These are phyloP conservation scores for Peterozyma xylosa DNA, from an alignment of 805 yeast species.

Conservation along the genomic window DNA sequence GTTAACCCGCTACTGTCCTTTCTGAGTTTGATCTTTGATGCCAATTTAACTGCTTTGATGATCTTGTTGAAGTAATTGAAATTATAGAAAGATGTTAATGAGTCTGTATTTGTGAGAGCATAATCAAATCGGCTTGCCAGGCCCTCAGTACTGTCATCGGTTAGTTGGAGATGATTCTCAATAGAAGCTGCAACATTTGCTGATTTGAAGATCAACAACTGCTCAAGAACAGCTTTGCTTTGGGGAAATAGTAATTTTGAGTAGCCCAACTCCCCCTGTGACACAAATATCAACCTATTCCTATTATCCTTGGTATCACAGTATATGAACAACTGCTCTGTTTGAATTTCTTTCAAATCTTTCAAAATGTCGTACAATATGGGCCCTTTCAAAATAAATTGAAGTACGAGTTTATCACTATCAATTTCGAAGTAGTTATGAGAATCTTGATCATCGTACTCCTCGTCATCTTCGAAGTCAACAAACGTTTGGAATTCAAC, in stretches of 20 bases:
- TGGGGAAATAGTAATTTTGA: constrained; percentile 62
- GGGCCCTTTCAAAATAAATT: constrained; percentile 45
- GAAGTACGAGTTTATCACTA: constrained; percentile 34
- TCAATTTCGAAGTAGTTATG: constrained; percentile 28
- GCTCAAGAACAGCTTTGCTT: constrained; percentile 54
- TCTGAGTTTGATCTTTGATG: constrained; percentile 46
- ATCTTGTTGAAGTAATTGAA: constrained; percentile 40
- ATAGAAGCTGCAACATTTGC: constrained; percentile 19
- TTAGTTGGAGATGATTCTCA: constrained; percentile 12
- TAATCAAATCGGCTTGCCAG: neutral
- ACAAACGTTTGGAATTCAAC: constrained; percentile 47
- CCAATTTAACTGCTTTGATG: constrained; percentile 37
- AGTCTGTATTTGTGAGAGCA: constrained; percentile 14
- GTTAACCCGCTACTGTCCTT: constrained; percentile 43
- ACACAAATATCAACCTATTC: constrained; percentile 46
- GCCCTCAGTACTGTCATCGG: constrained; percentile 8
- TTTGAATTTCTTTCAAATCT: constrained; percentile 48
- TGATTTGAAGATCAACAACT: constrained; percentile 33
- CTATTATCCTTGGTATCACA: constrained; percentile 24
- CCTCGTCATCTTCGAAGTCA: constrained; percentile 18
- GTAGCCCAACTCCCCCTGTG: constrained; percentile 67
- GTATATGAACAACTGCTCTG: constrained; percentile 42
- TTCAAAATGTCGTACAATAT: constrained; percentile 45
- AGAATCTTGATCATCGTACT: neutral
- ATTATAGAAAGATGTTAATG: constrained; percentile 40